phyloP scores from a whole-genome alignment of 1,139 yeast species.

The Candida tetrigidarum region DNA sequence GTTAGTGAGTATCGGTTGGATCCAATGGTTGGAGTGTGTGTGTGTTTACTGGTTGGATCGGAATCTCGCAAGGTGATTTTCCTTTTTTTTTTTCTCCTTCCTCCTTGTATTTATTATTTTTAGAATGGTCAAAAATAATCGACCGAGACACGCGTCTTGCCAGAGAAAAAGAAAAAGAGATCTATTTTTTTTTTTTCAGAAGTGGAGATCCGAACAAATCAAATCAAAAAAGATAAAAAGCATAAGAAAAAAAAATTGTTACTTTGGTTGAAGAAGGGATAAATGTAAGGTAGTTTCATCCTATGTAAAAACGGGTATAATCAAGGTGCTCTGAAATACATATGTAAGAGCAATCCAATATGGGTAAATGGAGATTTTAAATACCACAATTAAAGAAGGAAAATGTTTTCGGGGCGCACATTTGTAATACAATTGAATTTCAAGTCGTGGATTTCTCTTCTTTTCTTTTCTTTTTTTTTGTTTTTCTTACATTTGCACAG shows the following conservation, averaged over 20 bases:
- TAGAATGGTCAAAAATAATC: background rate
- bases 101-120: conserved; percentile 3
- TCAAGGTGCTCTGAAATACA: no score
- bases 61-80: background rate
- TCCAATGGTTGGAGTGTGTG: no score
- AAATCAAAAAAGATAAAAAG: no score
- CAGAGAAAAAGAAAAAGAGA: background rate
- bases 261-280: no score
- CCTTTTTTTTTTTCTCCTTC: background rate
- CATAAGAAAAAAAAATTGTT: background rate
- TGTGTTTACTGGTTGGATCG: background rate
- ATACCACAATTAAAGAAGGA: no score
- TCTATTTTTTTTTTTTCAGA: background rate
- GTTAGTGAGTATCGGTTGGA: no score
- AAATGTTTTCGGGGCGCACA: conserved; percentile 1
- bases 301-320: no score
- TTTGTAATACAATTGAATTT: conserved; percentile 5
- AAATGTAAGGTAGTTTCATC: no score
- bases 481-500: background rate
- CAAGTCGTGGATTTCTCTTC: background rate
- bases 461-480: background rate
- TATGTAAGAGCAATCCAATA: no score
- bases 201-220: conserved; percentile 5
- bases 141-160: conserved; percentile 1
- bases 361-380: no score